Base-by-base conservation (phyloP, 306 rosid genomes). In the Corylus avellana region DNA sequence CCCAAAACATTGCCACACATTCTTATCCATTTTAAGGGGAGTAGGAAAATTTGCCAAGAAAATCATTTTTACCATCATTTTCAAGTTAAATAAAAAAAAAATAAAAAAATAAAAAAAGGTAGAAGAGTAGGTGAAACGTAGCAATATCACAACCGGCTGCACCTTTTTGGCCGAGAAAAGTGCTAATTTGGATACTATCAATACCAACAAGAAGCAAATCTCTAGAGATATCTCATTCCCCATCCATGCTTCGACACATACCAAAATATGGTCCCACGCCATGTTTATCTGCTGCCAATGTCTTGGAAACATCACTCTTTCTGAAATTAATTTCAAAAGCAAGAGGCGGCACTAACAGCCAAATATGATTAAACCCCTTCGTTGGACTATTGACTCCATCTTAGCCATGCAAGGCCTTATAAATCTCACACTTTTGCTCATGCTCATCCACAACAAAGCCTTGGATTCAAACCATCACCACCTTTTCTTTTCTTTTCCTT, bases 341-440 rank as follows among this genome's bases (percentile, higher is more conserved):
- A 63, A 58, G 71, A 35, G 91, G 77, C 89, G 91, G 97, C 97
- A 91, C 93, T 74, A 83, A 8, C 77, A 78, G 54, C 71, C 44
- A 82, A 87, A 84, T 49, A 0, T 87, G 83, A 83, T 76, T 76
- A 71, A 53, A 75, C 75, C 32, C 42, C 70, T n/a, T n/a, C 1
- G 71, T 80, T 32, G 17, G 85, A 85, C 92, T 50, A 25, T 70
- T 62, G 72, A 83, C 78, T 85, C 69, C 70, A 13, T 72, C 7
- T 35, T 70, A 76, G 85, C 90, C 90, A 62, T 69, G 12, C 22
- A 50, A 9, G 2, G 73, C 66, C 20, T 42, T 87, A 90, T 90
- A 90, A 87, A 87, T 82, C 74, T 73, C 75, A 39, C 12, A 2
- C 59, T 35, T 70, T 51, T 73, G 57, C 72, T 78, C 87, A 57